phyloP scores from a whole-genome alignment of 2,329 filamentous ascomycete genomes.

The Chrysoporthe austroafricana region DNA sequence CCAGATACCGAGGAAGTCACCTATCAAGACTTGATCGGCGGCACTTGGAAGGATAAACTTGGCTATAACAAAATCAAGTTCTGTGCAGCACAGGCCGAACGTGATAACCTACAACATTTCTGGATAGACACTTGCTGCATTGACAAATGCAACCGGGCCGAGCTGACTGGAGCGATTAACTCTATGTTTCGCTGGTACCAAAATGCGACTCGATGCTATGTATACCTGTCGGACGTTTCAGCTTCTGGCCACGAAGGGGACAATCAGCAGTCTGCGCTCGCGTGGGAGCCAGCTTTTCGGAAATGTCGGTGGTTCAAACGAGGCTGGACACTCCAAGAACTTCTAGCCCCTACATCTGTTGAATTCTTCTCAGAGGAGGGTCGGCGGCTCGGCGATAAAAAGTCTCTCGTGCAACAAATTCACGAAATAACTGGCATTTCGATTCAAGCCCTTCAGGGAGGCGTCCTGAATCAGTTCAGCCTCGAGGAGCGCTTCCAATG shows the following conservation, averaged over 20 bases:
- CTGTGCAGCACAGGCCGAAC: constrained; percentile 10
- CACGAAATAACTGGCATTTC: constrained; percentile 34
- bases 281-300: constrained; percentile 18
- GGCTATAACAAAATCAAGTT: constrained; percentile 21
- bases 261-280: not conserved
- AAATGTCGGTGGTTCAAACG: constrained; percentile 18
- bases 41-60: constrained; percentile 8
- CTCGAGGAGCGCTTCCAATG: constrained; percentile 34
- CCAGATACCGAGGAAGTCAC: constrained; percentile 25
- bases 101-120: constrained; percentile 13
- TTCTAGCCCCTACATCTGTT: constrained; percentile 33
- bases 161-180: constrained; percentile 24
- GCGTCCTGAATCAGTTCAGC: constrained; percentile 28
- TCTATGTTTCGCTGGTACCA: constrained; percentile 17
- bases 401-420: constrained; percentile 31
- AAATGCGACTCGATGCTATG: constrained; percentile 22
- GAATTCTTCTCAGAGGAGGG: constrained; percentile 36
- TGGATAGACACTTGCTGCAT: constrained; percentile 22
- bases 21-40: constrained; percentile 26
- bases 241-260: not conserved
- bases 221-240: constrained; percentile 23
- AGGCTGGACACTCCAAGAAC: constrained; percentile 33
- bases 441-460: constrained; percentile 29
- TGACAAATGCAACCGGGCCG: constrained; percentile 7
- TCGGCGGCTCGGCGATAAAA: constrained; percentile 34